These are phyloP conservation scores for Aethionema arabicum DNA, from an alignment of 345 rosid genomes.

Conservation along the genomic window DNA sequence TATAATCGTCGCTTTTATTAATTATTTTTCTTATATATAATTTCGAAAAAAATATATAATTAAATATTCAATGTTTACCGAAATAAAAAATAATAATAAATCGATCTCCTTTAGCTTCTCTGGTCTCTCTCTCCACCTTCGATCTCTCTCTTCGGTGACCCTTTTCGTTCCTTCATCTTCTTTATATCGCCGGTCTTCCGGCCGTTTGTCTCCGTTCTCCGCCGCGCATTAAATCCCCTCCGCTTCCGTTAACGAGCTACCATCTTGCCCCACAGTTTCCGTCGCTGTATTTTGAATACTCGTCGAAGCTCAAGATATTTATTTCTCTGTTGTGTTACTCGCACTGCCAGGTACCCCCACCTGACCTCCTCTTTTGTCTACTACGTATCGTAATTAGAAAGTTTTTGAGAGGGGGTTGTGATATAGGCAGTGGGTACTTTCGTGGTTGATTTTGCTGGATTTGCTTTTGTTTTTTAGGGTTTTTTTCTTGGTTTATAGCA, in stretches of 20 bases:
- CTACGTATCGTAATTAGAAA: slow-evolving; percentile 1
- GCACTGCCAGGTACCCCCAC: slow-evolving; percentile 22
- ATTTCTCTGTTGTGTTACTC: slow-evolving; percentile 10
- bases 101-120: slow-evolving; percentile 21
- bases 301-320: slow-evolving; percentile 4
- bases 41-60: too few species aligned
- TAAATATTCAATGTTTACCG: too few species aligned
- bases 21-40: neutral
- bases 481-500: neutral
- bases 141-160: slow-evolving; percentile 8
- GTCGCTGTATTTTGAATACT: slow-evolving; percentile 7
- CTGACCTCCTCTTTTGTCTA: neutral
- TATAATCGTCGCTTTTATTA: slow-evolving; percentile 21
- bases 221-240: neutral
- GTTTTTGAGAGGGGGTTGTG: neutral
- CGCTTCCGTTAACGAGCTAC: slow-evolving; percentile 4
- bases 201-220: slow-evolving; percentile 1
- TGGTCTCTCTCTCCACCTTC: slow-evolving; percentile 6
- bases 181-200: slow-evolving; percentile 1
- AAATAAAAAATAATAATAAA: slow-evolving; percentile 14
- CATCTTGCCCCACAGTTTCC: slow-evolving; percentile 1
- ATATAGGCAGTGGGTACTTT: neutral
- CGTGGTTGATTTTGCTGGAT: slow-evolving; percentile 2
- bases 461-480: slow-evolving; percentile 24
- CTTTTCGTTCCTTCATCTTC: neutral